These are phyloP conservation scores for Ceratobasidium sp. DNA, from an alignment of 1,284 basidiomycete genomes.

Conservation along the genomic window DNA sequence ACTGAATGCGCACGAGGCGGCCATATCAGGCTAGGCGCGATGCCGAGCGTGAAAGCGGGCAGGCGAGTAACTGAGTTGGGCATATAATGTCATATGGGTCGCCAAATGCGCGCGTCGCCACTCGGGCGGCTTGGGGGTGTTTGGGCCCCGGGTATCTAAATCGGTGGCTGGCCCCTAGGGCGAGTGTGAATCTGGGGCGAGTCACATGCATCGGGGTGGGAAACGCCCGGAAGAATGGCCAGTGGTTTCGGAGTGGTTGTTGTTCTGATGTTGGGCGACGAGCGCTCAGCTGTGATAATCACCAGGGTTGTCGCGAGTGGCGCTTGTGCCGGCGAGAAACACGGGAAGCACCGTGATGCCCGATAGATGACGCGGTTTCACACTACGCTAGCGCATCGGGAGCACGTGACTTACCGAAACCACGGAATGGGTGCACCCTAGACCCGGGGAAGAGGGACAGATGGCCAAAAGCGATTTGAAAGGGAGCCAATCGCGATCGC, in stretches of 20 bases:
- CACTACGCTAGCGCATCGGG: constrained; percentile 36
- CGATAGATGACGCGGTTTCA: constrained; percentile 45
- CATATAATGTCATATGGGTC: neutral
- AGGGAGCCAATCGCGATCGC: constrained; percentile 9
- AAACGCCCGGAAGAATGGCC: constrained; percentile 29
- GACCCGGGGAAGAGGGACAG: neutral
- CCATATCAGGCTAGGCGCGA: constrained; percentile 13
- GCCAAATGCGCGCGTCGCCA: constrained; percentile 12
- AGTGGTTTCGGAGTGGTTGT: neutral
- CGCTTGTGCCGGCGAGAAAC: constrained; percentile 23
- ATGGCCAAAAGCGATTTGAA: constrained; percentile 17
- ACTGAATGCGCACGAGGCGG: constrained; percentile 2
- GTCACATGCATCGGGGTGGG: constrained; percentile 20
- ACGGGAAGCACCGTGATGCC: constrained; percentile 20
- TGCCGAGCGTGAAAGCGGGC: constrained; percentile 16
- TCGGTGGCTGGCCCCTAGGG: no score
- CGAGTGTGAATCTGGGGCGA: neutral
- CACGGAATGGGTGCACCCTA: neutral
- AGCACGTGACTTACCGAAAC: neutral
- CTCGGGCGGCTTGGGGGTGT: no score
- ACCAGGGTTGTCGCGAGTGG: constrained; percentile 34
- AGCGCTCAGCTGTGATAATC: constrained; percentile 36
- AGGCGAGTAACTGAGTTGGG: constrained; percentile 10
- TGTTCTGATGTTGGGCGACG: constrained; percentile 29
- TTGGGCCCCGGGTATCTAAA: constrained; percentile 26